These are phyloP conservation scores for Osmanthus fragrans DNA, from an alignment of 257 asterid genomes.

Conservation along the genomic window DNA sequence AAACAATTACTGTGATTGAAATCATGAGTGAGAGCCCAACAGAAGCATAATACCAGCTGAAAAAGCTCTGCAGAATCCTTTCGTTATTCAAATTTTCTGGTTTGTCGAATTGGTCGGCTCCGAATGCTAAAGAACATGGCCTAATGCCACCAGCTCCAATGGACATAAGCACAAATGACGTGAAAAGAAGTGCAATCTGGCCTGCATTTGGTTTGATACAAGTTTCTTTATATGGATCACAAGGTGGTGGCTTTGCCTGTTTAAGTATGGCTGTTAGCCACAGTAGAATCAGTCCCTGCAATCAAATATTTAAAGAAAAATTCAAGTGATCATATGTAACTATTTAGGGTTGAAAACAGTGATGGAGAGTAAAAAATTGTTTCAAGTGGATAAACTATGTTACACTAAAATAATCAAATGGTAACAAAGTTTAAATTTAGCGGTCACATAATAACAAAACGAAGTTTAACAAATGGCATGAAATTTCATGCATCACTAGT, in stretches of 20 bases:
- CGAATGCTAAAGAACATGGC: slow-evolving; percentile 79
- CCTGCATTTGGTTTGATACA: slow-evolving; percentile 44
- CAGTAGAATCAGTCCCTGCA: slow-evolving; percentile 49
- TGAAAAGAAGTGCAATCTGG: slow-evolving; percentile 51
- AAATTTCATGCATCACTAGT: too few relatives aligned
- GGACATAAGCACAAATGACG: slow-evolving; percentile 56
- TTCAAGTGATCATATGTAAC: background rate
- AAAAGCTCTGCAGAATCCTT: slow-evolving; percentile 56
- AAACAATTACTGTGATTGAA: slow-evolving; percentile 54
- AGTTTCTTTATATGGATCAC: slow-evolving; percentile 32
- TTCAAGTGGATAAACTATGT: background rate
- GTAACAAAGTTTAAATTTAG: too few relatives aligned
- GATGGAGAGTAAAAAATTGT: too few relatives aligned
- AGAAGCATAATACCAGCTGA: slow-evolving; percentile 70
- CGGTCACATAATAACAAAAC: too few relatives aligned
- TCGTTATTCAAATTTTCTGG: slow-evolving; percentile 51
- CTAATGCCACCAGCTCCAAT: slow-evolving; percentile 74
- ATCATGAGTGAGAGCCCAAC: slow-evolving; percentile 51
- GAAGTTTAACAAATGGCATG: too few relatives aligned
- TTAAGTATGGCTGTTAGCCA: slow-evolving; percentile 61
- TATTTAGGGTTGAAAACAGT: background rate
- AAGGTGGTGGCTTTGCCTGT: slow-evolving; percentile 41
- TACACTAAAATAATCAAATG: too few relatives aligned
- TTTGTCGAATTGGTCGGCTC: slow-evolving; percentile 73
- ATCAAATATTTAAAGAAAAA: background rate